Base-by-base conservation (phyloP, 345 rosid species). In the Limnanthes douglasii region DNA sequence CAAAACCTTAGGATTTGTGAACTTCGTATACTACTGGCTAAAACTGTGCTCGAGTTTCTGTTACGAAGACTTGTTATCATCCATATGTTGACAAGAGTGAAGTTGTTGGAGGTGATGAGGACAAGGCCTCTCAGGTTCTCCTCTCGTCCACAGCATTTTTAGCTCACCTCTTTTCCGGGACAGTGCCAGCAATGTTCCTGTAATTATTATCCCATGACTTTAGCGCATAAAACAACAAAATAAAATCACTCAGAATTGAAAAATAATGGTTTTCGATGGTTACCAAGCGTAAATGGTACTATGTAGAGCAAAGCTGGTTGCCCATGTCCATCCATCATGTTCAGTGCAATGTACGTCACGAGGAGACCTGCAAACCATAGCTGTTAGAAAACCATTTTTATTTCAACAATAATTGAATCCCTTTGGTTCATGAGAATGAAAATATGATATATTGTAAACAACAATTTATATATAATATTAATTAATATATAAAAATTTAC, bases 291-390 rank as follows among this genome's bases (percentile, higher is more conserved):
- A 62, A 90, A 90, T 2, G 98, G 95, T 37, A 90, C 98, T 1
- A 90, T 84, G 61, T 90, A 84, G 34, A 90, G 95, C 61, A 90
- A 48, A 17, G 98, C 98, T 5, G 98, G 98, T 41, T 84, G 98
- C 24, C 98, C 98, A 46, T 77, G 98, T 43, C 95, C 95, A 20
- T 90, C 98, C 98, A 84, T 83, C 75, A 84, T 51, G 66, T 84
- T 84, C 59, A 90, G 50, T 11, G 98, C 98, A 40, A 90, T 64
- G 31, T 90, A 90, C 8, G 98, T 90, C 43, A 80, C 44, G 27
- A 90, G 84, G 39, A 90, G 94, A 61, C 98, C 98, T 76, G 69
- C 39, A 14, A 39, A 7, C 22, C 21, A 19, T n/a, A n/a, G n/a
- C n/a, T n/a, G n/a, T n/a, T n/a, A n/a, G n/a, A n/a, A n/a, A n/a